Percentiles rank a stretch among this genome's conserved stretches.
Evolutionary conservation across 1,284 basidiomycete species (phyloP).

Genomic region (Rhodotorula sp.): DNA sequence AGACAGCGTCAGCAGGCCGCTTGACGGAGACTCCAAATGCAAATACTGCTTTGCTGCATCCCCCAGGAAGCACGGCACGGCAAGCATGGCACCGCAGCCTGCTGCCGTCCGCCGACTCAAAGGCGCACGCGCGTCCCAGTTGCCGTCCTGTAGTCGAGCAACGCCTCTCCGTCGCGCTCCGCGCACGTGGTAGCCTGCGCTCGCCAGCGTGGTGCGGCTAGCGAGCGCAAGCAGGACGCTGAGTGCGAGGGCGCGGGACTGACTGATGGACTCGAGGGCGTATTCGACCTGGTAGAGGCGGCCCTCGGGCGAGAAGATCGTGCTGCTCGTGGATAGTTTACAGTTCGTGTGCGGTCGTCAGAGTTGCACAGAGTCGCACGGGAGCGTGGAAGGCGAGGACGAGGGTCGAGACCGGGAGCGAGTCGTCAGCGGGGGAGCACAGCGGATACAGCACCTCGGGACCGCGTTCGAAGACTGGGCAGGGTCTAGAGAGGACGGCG

Average conservation of each 20-base stretch:
- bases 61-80: neutral
- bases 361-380: neutral
- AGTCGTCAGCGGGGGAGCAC: constrained; percentile 4
- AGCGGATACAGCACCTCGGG: no score
- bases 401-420: neutral
- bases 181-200: no score
- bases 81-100: no score
- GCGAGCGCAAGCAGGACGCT: no score
- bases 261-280: constrained; percentile 45
- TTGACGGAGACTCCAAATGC: neutral
- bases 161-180: no score
- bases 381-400: neutral
- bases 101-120: no score
- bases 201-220: no score
- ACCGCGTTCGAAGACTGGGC: no score
- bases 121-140: no score
- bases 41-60: neutral
- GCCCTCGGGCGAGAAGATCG: constrained; percentile 47
- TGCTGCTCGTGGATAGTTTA: constrained; percentile 3
- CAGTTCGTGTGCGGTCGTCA: neutral
- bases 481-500: no score
- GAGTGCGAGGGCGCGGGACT: neutral
- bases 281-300: constrained; percentile 48
- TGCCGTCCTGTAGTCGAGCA: no score
- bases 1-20: neutral